Base-by-base conservation (phyloP, 2,329 filamentous ascomycete genomes). In the Fusarium clavum region DNA sequence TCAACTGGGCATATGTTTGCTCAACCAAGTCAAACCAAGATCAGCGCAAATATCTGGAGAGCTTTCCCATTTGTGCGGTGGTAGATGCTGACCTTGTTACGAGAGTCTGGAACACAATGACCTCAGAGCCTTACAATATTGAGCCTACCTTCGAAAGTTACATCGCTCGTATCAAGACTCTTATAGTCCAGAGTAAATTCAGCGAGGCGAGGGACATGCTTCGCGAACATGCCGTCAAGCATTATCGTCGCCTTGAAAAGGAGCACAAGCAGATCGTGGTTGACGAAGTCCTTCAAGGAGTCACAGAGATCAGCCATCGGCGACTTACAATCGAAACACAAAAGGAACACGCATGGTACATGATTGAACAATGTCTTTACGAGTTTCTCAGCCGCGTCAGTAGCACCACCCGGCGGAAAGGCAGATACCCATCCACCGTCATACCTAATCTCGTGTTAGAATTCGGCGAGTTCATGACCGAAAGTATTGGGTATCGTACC, bases 1-100 rank as follows among this genome's bases (percentile, higher is more conserved):
- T 94, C 18, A 83, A 88, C 64, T 92, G 91, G 86, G 85, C 90
- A 0, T 91, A 88, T 72, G 81, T 92, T 12, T 82, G 89, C 43
- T 81, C 77, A 66, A 81, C 75, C 44, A 82, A 79, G 60, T 79
- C 78, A 49, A 78, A 72, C 38, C 66, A 66, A 49, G 80, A 70
- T 57, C 79, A 81, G 69, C 84, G 83, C 78, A 72, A 69, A 45
- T 58, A 76, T 4, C 75, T 80, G 22, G 75, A 75, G 3, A 76
- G 53, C 46, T 68, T 79, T 44, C 29, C 55, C 38, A 20, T 41
- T 2, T 66, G 73, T 44, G 78, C 79, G 47, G 29, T 80, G 57
- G 65, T 90, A 10, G 76, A 81, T 0, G 48, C 74, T 5, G 66
- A 79, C 5, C 81, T 86, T n/a, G 78, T 91, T 7, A 75, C 83